phyloP scores from a whole-genome alignment of 495 filamentous ascomycete species.

The Letharia columbiana region DNA sequence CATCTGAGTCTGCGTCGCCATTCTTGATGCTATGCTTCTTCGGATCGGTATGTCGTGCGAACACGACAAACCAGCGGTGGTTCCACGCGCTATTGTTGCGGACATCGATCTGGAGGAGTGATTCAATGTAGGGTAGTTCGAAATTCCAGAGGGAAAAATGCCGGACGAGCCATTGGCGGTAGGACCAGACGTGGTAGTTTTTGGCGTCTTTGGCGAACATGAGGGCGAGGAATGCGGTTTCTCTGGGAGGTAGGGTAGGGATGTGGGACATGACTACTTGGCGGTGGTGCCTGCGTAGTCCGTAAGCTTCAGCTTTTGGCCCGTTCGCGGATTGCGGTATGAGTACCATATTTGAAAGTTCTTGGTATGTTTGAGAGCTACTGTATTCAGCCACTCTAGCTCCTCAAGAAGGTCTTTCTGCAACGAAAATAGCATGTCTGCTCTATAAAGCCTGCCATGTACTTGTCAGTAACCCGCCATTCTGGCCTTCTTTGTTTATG shows the following conservation, averaged over 20 bases:
- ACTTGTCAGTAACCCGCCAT: conserved; percentile 12
- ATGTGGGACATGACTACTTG: conserved; percentile 70
- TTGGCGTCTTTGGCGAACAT: conserved; percentile 87
- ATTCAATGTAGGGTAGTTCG: conserved; percentile 63
- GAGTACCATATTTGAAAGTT: conserved; percentile 91
- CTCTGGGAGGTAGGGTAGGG: conserved; percentile 47
- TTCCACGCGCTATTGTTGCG: conserved; percentile 97
- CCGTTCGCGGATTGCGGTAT: not conserved
- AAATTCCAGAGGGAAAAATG: conserved; percentile 67
- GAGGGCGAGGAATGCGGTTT: conserved; percentile 62
- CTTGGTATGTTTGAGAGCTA: conserved; percentile 77
- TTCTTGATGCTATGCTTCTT: conserved; percentile 16
- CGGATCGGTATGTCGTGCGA: conserved; percentile 44
- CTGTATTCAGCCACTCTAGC: conserved; percentile 72
- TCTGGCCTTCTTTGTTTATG: conserved; percentile 13
- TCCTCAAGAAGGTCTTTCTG: conserved; percentile 60
- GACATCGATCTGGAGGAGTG: conserved; percentile 65
- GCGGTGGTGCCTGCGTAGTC: conserved; percentile 64
- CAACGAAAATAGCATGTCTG: conserved; percentile 61
- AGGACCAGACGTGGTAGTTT: conserved; percentile 98
- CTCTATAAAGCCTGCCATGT: conserved; percentile 66
- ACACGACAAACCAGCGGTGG: conserved; percentile 85
- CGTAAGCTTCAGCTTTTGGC: not conserved
- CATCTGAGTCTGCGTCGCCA: conserved; percentile 34
- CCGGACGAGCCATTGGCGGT: conserved; percentile 83